These are phyloP conservation scores for Pseudogymnoascus sp. DNA, from an alignment of 2,329 filamentous ascomycete genomes.

Conservation along the genomic window DNA sequence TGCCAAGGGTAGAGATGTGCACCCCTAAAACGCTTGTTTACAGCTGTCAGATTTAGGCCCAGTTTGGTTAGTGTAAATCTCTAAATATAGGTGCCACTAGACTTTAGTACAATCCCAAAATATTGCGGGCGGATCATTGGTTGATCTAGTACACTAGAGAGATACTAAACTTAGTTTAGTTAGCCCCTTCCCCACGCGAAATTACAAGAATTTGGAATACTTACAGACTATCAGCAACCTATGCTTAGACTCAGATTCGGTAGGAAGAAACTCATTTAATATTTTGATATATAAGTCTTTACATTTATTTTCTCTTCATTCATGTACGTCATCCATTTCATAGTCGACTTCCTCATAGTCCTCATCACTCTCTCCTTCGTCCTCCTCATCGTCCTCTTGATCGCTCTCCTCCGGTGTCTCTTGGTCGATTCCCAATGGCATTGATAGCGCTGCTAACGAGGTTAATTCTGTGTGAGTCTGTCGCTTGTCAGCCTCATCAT, in stretches of 20 bases:
- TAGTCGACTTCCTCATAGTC: not conserved
- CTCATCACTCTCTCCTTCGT: not conserved
- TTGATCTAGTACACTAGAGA: not conserved
- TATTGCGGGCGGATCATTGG: not conserved
- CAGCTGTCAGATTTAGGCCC: not conserved
- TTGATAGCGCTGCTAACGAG: conserved; percentile 1
- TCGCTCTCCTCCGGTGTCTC: not conserved
- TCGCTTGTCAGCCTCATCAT: not conserved
- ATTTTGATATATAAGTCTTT: not conserved
- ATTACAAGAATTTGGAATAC: not conserved
- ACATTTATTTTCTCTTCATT: not conserved
- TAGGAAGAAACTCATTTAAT: not conserved
- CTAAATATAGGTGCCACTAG: not conserved
- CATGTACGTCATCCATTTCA: not conserved
- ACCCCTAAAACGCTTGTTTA: not conserved
- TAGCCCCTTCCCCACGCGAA: not conserved
- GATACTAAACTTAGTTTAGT: not conserved
- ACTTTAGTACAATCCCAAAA: not conserved
- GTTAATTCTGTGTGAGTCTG: conserved; percentile 5
- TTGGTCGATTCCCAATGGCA: not conserved
- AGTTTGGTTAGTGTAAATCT: not conserved
- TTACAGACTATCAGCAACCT: not conserved
- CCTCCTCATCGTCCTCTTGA: not conserved
- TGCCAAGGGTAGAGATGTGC: not conserved
- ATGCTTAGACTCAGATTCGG: not conserved